These are phyloP conservation scores for Dioscorea dumetorum DNA, from an alignment of 106 monocot species.

Conservation along the genomic window DNA sequence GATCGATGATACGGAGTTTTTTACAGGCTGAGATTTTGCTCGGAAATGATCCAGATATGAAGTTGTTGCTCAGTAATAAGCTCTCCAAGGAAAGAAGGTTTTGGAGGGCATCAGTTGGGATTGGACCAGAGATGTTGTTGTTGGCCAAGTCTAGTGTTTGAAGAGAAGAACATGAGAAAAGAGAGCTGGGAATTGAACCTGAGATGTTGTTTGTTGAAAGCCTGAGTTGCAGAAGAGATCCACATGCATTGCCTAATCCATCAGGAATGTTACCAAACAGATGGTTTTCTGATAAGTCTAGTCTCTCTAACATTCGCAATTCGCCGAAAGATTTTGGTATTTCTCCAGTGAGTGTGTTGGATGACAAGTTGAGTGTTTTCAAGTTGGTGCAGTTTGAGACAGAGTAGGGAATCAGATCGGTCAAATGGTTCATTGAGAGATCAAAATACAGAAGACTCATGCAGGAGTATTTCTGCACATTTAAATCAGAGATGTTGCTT, in stretches of 20 bases:
- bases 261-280: conserved; percentile 36
- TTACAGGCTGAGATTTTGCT: conserved; percentile 34
- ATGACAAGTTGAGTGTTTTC: conserved; percentile 56
- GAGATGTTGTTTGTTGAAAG: conserved; percentile 52
- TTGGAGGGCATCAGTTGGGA: conserved; percentile 23
- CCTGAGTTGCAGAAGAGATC: conserved; percentile 34
- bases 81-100: conserved; percentile 40
- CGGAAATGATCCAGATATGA: conserved; percentile 59
- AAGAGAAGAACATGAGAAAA: conserved; percentile 42
- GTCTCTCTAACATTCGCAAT: conserved; percentile 36
- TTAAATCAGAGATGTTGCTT: conserved; percentile 27
- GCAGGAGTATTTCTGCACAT: conserved; percentile 27
- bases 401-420: conserved; percentile 29
- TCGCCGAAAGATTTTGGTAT: conserved; percentile 37
- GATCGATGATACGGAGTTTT: conserved; percentile 47
- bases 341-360: conserved; percentile 51
- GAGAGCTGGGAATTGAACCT: conserved; percentile 30
- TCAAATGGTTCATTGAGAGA: conserved; percentile 46
- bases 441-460: conserved; percentile 38
- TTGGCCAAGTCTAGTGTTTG: conserved; percentile 51
- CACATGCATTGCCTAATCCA: conserved; percentile 39
- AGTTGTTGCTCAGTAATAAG: conserved; percentile 60
- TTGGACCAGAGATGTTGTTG: conserved; percentile 49
- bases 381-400: conserved; percentile 48
- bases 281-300: conserved; percentile 61